Evolutionary conservation across 306 rosid species (phyloP).

Genomic region (Vigna unguiculata): DNA sequence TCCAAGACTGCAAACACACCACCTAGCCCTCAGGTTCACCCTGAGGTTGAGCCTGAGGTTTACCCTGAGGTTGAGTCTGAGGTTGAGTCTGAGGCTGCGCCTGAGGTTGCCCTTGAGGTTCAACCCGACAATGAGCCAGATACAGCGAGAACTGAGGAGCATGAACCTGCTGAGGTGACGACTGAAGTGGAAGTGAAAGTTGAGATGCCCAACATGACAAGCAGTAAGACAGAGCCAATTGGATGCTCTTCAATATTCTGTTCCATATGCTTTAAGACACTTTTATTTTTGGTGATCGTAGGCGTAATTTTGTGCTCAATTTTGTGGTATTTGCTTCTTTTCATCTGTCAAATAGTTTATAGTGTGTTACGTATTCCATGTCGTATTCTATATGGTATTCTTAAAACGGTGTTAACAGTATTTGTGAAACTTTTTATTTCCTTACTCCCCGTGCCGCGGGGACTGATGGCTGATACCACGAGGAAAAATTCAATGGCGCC

Average conservation of each 20-base stretch:
- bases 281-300: background rate
- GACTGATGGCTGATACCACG: fast-evolving
- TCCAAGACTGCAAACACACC: no score
- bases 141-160: no score
- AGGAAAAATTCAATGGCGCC: background rate
- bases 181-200: no score
- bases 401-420: background rate
- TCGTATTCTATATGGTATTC: no score
- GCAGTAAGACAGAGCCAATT: background rate
- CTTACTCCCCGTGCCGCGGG: background rate
- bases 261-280: background rate
- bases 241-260: background rate
- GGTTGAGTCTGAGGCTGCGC: background rate
- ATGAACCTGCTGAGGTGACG: no score
- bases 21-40: no score
- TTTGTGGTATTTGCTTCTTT: background rate
- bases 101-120: no score
- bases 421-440: background rate
- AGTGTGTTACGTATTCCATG: background rate
- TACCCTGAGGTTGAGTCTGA: background rate
- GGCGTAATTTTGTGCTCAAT: no score
- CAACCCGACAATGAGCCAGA: no score
- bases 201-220: no score
- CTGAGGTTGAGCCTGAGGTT: no score
- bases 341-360: background rate